Percentiles rank a stretch among this genome's conserved stretches.
Conservation (phyloP, 192 early-diverging fungal genomes). For the Mortierella alpina region DNA sequence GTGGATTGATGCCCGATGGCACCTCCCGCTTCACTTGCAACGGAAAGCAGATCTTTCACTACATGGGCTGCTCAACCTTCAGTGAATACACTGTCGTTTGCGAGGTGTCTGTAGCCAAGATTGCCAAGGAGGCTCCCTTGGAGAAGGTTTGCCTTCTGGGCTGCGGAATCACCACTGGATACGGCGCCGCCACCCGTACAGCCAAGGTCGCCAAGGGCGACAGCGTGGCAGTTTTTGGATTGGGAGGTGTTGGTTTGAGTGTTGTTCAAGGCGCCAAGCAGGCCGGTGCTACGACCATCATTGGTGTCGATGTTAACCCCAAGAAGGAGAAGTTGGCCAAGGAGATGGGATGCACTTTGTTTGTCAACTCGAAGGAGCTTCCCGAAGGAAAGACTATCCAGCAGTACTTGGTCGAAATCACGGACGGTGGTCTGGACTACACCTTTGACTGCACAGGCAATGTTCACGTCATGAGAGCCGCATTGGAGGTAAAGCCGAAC, state of each 20-base stretch:
- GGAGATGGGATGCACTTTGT: conserved; percentile 56
- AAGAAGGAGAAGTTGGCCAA: conserved; percentile 82
- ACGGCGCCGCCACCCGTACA: conserved; percentile 93
- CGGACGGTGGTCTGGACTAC: conserved; percentile 96
- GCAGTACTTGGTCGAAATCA: conserved; percentile 86
- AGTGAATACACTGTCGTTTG: conserved; percentile 93
- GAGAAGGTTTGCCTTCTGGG: conserved; percentile 93
- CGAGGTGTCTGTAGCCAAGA: conserved; percentile 93
- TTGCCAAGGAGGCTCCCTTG: conserved; percentile 79
- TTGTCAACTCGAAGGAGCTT: conserved; percentile 33
- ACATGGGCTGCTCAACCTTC: conserved; percentile 97
- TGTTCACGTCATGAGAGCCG: conserved; percentile 92
- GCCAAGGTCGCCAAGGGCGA: conserved; percentile 88
- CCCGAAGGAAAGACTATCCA: conserved; percentile 49
- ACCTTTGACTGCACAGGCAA: conserved; percentile 98
- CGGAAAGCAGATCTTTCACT: conserved; percentile 90
- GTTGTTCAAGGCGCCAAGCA: conserved; percentile 88
- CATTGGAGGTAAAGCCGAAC: conserved; percentile 74
- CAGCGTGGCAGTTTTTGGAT: conserved; percentile 91
- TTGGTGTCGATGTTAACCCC: conserved; percentile 92
- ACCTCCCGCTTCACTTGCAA: conserved; percentile 93
- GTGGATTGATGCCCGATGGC: conserved; percentile 95
- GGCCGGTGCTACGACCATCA: conserved; percentile 77
- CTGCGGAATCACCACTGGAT: conserved; percentile 96
- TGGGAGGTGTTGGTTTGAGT: conserved; percentile 93